Evolutionary conservation across 2,329 filamentous ascomycete species (phyloP).

Genomic region (Curvularia lunata): DNA sequence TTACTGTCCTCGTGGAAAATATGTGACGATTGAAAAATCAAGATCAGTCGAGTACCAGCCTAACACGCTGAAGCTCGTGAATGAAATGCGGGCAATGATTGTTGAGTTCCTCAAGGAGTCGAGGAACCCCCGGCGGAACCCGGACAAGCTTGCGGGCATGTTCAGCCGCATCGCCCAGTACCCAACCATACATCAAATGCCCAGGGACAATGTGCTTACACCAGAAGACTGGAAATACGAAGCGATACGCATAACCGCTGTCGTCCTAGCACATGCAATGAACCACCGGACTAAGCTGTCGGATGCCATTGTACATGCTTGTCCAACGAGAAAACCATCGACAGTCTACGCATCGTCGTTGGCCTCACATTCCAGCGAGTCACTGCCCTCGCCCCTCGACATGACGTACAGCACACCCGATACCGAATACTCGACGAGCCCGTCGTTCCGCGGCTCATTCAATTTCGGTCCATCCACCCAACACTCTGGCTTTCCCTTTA

Average conservation of each 20-base stretch:
- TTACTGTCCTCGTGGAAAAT: conserved; percentile 38
- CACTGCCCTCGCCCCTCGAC: conserved; percentile 24
- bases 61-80: conserved; percentile 32
- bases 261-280: conserved; percentile 45
- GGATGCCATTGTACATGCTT: conserved; percentile 27
- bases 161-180: conserved; percentile 33
- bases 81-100: conserved; percentile 40
- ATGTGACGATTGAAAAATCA: conserved; percentile 37
- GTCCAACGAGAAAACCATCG: conserved; percentile 3
- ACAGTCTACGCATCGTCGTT: conserved; percentile 11
- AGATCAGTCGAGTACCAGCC: not conserved
- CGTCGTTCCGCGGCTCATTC: conserved; percentile 19
- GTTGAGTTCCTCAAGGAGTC: conserved; percentile 37
- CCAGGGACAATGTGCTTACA: conserved; percentile 19
- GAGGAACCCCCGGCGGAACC: conserved; percentile 26
- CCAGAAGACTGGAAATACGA: conserved; percentile 44
- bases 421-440: conserved; percentile 22
- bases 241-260: conserved; percentile 41
- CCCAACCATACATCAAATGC: conserved; percentile 19
- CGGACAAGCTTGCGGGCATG: conserved; percentile 22
- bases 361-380: conserved; percentile 24
- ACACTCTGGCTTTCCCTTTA: conserved; percentile 12
- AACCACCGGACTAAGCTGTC: conserved; percentile 36
- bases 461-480: conserved; percentile 6
- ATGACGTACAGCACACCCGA: conserved; percentile 28